Conservation (phyloP, 495 filamentous ascomycete species). For the Pyrenula aspistea region DNA sequence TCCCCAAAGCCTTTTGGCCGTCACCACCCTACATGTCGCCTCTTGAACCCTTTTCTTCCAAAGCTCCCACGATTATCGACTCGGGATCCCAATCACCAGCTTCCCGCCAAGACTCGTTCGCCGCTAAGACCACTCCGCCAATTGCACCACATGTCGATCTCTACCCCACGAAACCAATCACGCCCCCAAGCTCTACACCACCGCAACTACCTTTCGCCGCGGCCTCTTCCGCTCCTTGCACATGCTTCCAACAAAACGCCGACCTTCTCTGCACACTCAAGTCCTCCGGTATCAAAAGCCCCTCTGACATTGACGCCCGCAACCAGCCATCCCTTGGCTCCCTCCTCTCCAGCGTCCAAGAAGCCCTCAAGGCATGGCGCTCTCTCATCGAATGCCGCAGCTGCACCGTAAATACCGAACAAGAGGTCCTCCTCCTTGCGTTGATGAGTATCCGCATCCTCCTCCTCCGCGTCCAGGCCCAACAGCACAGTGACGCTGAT, state of each 20-base stretch:
- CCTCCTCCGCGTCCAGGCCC: conserved; percentile 3
- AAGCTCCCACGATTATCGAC: no score
- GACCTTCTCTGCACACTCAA: conserved; percentile 3
- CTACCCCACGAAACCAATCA: not conserved
- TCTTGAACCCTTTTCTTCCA: not conserved
- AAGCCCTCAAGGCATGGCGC: conserved; percentile 2
- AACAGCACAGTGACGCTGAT: not conserved
- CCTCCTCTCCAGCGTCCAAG: conserved; percentile 1
- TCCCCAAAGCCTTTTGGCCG: not conserved
- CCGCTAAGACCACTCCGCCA: no score
- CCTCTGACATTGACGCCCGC: not conserved
- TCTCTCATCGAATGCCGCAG: conserved; percentile 2
- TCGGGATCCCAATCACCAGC: not conserved
- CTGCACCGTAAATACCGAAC: conserved; percentile 1
- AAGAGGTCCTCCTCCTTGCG: conserved; percentile 5
- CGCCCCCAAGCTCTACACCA: not conserved
- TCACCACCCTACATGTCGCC: not conserved
- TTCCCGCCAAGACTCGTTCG: no score
- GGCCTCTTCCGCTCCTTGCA: conserved; percentile 1
- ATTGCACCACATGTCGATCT: no score
- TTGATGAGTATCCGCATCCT: conserved; percentile 4
- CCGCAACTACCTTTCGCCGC: not conserved
- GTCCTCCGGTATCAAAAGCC: not conserved
- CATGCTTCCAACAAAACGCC: conserved; percentile 4
- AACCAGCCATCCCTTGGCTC: conserved; percentile 1